Base-by-base conservation (phyloP, 768 basidiomycete species). In the Mycena chlorophos region DNA sequence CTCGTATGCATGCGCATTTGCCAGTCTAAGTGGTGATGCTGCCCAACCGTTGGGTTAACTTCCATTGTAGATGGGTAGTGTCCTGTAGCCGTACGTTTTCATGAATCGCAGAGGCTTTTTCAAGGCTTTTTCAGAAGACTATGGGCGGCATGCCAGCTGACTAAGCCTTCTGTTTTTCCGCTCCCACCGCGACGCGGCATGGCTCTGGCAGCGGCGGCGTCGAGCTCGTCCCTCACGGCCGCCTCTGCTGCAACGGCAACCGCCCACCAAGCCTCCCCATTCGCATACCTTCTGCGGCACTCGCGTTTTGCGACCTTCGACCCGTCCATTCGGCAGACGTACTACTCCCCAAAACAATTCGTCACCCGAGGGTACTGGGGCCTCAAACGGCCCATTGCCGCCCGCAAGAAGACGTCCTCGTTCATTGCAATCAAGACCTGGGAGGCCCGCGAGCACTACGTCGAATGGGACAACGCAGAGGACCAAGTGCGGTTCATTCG, bases 271-370 rank as follows among this genome's bases (percentile, higher is more conserved):
- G 71, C 86, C 0, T 91, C 90, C 16, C 79, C 85, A 3, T 94
- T 94, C 66, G 80, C 87, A 25, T 77, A 83, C 20, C 85, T 94
- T 48, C 79, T 95, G 47, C 85, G 88, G 26, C 83, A 85, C 42
- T 93, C 93, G 29, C 88, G 87, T 60, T 94, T 94, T 71, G 85
- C 91, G 10, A 75, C 87, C 12, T 92, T 78, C 68, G 88, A 92
- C 73, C 89, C 88, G 0, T 65, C 68, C 43, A 90, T 95, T 56
- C 79, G 80, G 43, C 91, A 93, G 65, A 82, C 91, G 19, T 94
- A 93, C 71, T 81, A 85, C 16, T 75, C 91, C 0, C 79, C 82
- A 43, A 79, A 82, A 20, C 86, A 87, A 39, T 79, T 89, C 66
- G 83, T 86, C 13, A 77, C 86, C 62, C 83, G 91, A 25, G 89